Base-by-base conservation (phyloP, 331 rosid species). In the Quercus phellos region DNA sequence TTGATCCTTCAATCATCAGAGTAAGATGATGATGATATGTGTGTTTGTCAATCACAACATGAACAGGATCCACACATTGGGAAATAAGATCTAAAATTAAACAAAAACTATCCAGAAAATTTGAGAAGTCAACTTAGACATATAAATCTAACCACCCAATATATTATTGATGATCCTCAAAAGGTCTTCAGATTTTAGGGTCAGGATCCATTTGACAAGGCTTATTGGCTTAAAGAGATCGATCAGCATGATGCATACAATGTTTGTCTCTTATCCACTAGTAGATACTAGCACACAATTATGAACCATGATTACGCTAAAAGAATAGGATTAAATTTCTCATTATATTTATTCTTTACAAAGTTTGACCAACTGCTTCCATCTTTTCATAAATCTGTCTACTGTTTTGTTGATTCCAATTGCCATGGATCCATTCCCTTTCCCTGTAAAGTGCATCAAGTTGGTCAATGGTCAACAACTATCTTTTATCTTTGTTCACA, bases 351-450 rank as follows among this genome's bases (percentile, higher is more conserved):
- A 18, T 67, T 66, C 53, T 77, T 81, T 46, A 6, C 13, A 13
- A 55, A 61, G 19, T 70, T 71, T 64, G 81, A 74, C 71, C 68
- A 26, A 27, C 30, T 38, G 53, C 16, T 46, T 46, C 64, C 55
- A 51, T 82, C 67, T 76, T 66, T 74, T 74, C 30, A 55, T 42
- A 11, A 38, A 72, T 3, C 27, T 63, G 75, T 74, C 64, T 55
- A 53, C 64, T 10, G 11, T 32, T 32, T 55, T 18, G 24, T 4
- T 30, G 22, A 17, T 66, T 34, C 73, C 55, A 21, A 21, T 69
- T 21, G 58, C 22, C 5, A 46, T 17, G 51, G 51, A 18, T 66
- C 71, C 50, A 46, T 5, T 70, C 6, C 38, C 58, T 46, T 43
- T n/a, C 54, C 19, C n/a, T 59, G 9, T 58, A 61, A 17, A 64